These are phyloP conservation scores for Beta corolliflora DNA, from an alignment of 179 eudicot genomes.

Conservation along the genomic window DNA sequence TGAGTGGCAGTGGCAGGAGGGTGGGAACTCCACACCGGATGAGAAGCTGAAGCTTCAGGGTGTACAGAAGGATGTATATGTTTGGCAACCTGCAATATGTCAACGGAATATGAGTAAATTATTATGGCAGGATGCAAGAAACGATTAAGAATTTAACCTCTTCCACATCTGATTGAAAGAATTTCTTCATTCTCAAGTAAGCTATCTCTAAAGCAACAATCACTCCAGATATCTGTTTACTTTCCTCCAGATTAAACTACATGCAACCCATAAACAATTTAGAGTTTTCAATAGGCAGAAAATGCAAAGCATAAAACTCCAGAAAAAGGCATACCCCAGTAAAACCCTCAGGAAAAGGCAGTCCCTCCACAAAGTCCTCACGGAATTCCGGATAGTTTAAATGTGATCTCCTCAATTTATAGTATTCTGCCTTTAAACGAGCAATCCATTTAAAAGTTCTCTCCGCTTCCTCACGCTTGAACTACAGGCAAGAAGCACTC, in stretches of 20 bases:
- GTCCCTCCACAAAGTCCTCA: slow-evolving; percentile 3
- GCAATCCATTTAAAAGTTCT: not conserved
- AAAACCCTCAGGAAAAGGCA: slow-evolving; percentile 12
- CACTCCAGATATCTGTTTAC: not conserved
- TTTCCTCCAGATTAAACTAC: slow-evolving; percentile 9
- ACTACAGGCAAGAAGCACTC: not conserved
- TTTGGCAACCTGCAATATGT: not conserved
- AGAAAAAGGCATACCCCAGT: not conserved
- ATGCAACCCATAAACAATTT: not conserved
- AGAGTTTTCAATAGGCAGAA: not conserved
- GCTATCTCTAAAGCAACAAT: not conserved
- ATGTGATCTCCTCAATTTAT: not conserved
- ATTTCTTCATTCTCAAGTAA: not conserved
- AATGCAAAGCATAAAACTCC: not conserved
- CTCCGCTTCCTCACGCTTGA: not conserved
- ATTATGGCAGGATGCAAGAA: not conserved
- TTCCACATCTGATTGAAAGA: not conserved
- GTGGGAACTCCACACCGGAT: not conserved
- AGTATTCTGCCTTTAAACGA: not conserved
- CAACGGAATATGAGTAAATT: not conserved
- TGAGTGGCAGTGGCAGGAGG: not conserved
- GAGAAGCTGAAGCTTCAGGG: not conserved
- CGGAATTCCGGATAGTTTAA: not conserved
- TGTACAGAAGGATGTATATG: not conserved
- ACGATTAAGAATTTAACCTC: not conserved